phyloP scores from a whole-genome alignment of 2,329 filamentous ascomycete genomes.

The Ilyonectria destructans region DNA sequence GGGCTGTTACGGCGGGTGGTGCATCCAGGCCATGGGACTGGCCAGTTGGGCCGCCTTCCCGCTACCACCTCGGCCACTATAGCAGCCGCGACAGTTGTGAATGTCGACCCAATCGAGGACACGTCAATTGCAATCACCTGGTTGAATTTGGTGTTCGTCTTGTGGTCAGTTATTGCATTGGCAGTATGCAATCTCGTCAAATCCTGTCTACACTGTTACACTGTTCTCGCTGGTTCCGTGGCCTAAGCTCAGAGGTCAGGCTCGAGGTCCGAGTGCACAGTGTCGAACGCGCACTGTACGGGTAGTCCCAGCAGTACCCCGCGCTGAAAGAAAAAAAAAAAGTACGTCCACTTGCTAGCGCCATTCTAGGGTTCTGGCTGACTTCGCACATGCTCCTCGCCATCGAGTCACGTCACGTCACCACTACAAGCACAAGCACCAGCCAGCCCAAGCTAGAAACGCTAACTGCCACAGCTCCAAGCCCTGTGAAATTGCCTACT shows the following conservation, averaged over 20 bases:
- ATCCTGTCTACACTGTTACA: background rate
- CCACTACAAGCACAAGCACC: background rate
- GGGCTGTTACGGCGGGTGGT: constrained; percentile 37
- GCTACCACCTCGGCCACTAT: background rate
- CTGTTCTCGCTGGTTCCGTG: background rate
- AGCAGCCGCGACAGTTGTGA: background rate
- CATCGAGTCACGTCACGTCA: constrained; percentile 12
- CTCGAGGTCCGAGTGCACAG: background rate
- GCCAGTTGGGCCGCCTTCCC: constrained; percentile 14
- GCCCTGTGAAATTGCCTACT: background rate
- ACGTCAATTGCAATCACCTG: background rate
- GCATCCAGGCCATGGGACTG: background rate
- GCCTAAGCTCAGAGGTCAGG: background rate
- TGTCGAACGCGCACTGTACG: background rate
- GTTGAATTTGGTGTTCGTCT: background rate
- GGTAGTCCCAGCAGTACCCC: background rate
- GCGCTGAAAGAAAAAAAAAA: background rate
- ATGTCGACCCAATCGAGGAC: background rate
- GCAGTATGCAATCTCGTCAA: background rate
- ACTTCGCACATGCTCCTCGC: background rate
- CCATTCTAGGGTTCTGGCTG: constrained; percentile 13
- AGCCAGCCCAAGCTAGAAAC: background rate
- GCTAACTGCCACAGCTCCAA: background rate
- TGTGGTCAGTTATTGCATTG: background rate
- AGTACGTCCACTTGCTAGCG: background rate